Conservation (phyloP, 768 basidiomycete genomes). For the Rhizopogon vinicolor region DNA sequence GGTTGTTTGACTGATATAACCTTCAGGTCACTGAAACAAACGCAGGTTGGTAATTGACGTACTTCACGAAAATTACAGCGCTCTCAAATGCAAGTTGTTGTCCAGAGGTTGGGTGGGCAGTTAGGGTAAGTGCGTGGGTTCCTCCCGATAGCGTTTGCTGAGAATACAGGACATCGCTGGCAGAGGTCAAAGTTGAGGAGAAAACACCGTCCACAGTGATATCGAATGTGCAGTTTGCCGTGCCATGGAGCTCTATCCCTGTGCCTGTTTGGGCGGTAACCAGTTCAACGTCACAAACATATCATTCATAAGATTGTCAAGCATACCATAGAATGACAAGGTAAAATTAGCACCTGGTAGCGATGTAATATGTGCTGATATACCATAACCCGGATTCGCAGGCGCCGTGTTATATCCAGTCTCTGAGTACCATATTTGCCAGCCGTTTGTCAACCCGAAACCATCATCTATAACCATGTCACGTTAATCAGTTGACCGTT, state of each 20-base stretch:
- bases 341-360: slow-evolving; percentile 18
- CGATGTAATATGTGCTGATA: slow-evolving; percentile 10
- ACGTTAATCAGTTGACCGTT: not conserved
- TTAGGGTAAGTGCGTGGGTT: slow-evolving; percentile 6
- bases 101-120: slow-evolving; percentile 3
- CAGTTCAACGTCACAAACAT: not conserved
- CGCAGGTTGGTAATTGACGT: not conserved
- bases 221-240: slow-evolving; percentile 10
- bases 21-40: not conserved
- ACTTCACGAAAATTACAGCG: slow-evolving; percentile 1
- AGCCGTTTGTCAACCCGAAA: slow-evolving; percentile 8
- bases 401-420: slow-evolving; percentile 4
- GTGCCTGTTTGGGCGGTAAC: slow-evolving; percentile 1
- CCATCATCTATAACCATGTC: slow-evolving; percentile 5
- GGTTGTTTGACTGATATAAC: not conserved
- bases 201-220: slow-evolving; percentile 4
- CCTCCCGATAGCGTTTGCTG: not conserved
- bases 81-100: slow-evolving; percentile 7
- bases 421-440: slow-evolving; percentile 12
- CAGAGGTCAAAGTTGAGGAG: not conserved
- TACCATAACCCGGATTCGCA: slow-evolving; percentile 1
- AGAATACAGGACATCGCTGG: slow-evolving; percentile 5
- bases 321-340: slow-evolving; percentile 23
- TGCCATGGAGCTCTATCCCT: slow-evolving; percentile 6
- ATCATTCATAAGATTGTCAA: not conserved